Evolutionary conservation across 164 flowering plant species (phyloP).

Genomic region (Sextonia rubra): DNA sequence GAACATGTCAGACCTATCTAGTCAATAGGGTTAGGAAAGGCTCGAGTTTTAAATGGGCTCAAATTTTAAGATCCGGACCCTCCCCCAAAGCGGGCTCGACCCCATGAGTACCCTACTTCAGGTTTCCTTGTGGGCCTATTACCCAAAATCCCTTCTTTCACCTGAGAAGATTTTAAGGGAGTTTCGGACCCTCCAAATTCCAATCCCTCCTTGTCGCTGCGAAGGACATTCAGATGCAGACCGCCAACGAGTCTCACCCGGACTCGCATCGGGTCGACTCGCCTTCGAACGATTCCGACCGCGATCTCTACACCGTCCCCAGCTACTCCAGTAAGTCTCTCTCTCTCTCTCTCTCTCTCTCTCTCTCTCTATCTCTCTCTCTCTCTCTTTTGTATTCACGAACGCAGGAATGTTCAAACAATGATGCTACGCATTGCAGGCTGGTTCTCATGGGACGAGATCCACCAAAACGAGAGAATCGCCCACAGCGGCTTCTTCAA

Average conservation of each 20-base stretch:
- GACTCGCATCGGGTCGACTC: background rate
- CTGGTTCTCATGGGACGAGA: conserved; percentile 86
- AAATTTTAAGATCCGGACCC: too few relatives aligned
- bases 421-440: conserved; percentile 18
- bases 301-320: conserved; percentile 83
- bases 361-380: background rate
- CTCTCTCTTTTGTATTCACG: background rate
- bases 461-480: conserved; percentile 63
- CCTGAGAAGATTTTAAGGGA: too few relatives aligned
- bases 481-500: conserved; percentile 68
- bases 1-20: too few relatives aligned
- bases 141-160: too few relatives aligned
- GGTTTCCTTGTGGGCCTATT: too few relatives aligned
- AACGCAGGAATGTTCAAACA: background rate
- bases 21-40: too few relatives aligned
- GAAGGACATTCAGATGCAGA: conserved; percentile 7
- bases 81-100: too few relatives aligned
- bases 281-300: conserved; percentile 35
- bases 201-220: background rate
- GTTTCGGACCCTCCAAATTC: background rate
- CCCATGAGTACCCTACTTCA: too few relatives aligned
- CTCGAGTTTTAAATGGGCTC: too few relatives aligned
- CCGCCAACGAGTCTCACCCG: background rate
- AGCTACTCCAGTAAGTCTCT: conserved; percentile 48
- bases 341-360: conserved; percentile 8